phyloP scores from a whole-genome alignment of 2,329 filamentous ascomycete genomes.

The Huntiella abstrusa region DNA sequence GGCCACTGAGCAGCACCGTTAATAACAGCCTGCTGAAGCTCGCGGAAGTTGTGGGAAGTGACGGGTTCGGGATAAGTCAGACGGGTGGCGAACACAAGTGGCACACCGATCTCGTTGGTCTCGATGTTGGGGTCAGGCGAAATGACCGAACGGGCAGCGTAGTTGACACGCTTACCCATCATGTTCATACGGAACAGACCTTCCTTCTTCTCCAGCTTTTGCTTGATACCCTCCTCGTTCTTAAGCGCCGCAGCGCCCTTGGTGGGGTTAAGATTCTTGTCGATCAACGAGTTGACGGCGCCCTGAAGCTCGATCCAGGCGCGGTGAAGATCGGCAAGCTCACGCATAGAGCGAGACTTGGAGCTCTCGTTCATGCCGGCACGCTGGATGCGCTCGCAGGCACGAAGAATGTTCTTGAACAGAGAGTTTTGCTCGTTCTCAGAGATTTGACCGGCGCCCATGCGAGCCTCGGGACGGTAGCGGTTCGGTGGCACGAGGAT shows the following conservation, averaged over 20 bases:
- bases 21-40: slow-evolving; percentile 87
- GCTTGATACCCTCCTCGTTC: slow-evolving; percentile 89
- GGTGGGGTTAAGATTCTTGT: slow-evolving; percentile 69
- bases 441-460: slow-evolving; percentile 61
- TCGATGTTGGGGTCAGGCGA: slow-evolving; percentile 97
- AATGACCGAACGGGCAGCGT: slow-evolving; percentile 90
- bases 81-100: slow-evolving; percentile 92
- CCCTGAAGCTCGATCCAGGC: slow-evolving; percentile 75
- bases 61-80: slow-evolving; percentile 94
- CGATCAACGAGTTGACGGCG: slow-evolving; percentile 78
- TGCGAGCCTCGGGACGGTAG: slow-evolving; percentile 71
- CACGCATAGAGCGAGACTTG: slow-evolving; percentile 2
- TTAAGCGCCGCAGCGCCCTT: slow-evolving; percentile 58
- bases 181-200: slow-evolving; percentile 97
- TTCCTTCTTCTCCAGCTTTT: slow-evolving; percentile 96
- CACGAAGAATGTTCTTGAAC: slow-evolving; percentile 67
- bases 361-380: slow-evolving; percentile 3
- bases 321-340: slow-evolving; percentile 67
- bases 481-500: slow-evolving; percentile 83
- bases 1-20: slow-evolving; percentile 91
- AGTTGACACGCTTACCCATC: slow-evolving; percentile 99
- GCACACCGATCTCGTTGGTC: slow-evolving; percentile 95
- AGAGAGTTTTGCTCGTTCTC: slow-evolving; percentile 78
- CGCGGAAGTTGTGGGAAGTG: slow-evolving; percentile 90
- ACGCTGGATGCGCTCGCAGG: slow-evolving; percentile 35